Percentiles rank a stretch among this genome's conserved stretches.
These are phyloP conservation scores for Penicillium daleae DNA, from an alignment of 495 filamentous ascomycete genomes.

Conservation along the genomic window DNA sequence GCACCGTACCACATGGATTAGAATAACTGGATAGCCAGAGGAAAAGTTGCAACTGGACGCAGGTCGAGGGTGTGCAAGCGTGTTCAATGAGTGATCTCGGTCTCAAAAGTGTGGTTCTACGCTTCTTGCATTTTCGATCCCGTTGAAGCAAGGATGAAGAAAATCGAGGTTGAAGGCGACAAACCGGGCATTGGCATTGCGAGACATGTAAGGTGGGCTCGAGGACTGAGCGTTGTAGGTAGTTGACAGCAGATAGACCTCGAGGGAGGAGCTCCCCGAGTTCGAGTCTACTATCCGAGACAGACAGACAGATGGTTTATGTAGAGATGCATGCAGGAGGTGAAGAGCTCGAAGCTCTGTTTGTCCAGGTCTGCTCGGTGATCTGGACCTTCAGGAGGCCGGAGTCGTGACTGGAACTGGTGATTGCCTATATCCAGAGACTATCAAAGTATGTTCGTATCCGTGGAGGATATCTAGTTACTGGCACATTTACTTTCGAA, in stretches of 20 bases:
- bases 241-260: slow-evolving; percentile 6
- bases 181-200: slow-evolving; percentile 15
- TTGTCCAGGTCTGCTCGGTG: slow-evolving; percentile 1
- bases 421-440: neutral
- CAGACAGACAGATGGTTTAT: slow-evolving; percentile 25
- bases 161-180: neutral
- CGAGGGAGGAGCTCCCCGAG: slow-evolving; percentile 21
- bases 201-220: slow-evolving; percentile 15
- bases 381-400: neutral
- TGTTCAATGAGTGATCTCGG: neutral
- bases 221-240: slow-evolving; percentile 22
- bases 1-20: neutral
- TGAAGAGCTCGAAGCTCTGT: slow-evolving; percentile 7
- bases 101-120: neutral
- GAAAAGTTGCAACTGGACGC: neutral
- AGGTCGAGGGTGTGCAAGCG: neutral
- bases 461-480: neutral
- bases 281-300: slow-evolving; percentile 34
- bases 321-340: slow-evolving; percentile 19
- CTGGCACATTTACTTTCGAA: neutral
- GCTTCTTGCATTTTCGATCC: neutral
- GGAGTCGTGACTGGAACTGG: neutral
- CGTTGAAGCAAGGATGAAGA: no score
- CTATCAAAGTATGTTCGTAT: slow-evolving; percentile 1
- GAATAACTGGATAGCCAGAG: neutral